Conservation (phyloP, 495 filamentous ascomycete genomes). For the Tuber indicum region DNA sequence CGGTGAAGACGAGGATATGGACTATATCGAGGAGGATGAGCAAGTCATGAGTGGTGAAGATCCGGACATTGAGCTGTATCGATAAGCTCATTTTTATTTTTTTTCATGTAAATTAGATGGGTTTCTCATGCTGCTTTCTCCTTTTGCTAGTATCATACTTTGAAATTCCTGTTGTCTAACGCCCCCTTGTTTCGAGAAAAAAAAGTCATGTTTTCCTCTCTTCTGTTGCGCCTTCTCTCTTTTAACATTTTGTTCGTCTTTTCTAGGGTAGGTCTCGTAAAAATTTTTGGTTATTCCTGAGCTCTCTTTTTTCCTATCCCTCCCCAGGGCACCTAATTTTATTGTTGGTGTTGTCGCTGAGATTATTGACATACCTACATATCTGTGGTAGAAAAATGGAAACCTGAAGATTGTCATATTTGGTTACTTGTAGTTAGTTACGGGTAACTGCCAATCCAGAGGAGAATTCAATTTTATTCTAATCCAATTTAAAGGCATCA, state of each 20-base stretch:
- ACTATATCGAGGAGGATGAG: slow-evolving; percentile 64
- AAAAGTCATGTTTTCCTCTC: neutral
- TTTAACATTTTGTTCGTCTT: neutral
- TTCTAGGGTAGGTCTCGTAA: neutral
- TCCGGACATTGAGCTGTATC: slow-evolving; percentile 67
- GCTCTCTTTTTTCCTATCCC: neutral
- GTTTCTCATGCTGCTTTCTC: neutral
- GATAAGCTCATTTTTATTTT: slow-evolving; percentile 44
- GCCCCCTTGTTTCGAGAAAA: neutral
- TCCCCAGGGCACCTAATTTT: neutral
- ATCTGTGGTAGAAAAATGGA: neutral
- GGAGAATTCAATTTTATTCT: neutral
- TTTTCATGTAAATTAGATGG: neutral
- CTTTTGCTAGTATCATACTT: neutral
- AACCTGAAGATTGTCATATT: neutral
- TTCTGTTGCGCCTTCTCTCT: neutral
- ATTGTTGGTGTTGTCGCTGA: neutral
- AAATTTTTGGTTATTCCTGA: neutral
- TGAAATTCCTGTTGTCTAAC: neutral
- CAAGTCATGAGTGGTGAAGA: slow-evolving; percentile 54
- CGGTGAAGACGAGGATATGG: slow-evolving; percentile 62
- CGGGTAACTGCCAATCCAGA: neutral
- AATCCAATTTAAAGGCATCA: neutral
- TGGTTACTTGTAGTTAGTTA: neutral
- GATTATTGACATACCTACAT: neutral